These are phyloP conservation scores for Vaccinium corymbosum DNA, from an alignment of 148 eudicot genomes.

Conservation along the genomic window DNA sequence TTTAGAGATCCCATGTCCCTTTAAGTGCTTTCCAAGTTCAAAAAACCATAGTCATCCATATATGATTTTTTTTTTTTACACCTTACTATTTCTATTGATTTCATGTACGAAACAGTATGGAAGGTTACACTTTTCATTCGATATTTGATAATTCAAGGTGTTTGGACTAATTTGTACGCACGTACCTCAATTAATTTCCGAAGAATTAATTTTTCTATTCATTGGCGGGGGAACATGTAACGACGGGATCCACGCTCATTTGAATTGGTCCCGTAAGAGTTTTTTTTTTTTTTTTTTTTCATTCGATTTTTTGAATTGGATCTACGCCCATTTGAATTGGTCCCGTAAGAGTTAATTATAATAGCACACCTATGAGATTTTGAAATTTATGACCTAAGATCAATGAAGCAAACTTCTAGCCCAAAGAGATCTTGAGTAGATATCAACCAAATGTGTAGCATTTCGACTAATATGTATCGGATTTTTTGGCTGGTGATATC, in stretches of 20 bases:
- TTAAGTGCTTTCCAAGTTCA: constrained; percentile 16
- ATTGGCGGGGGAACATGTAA: neutral
- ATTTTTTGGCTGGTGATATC: neutral
- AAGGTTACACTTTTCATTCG: neutral
- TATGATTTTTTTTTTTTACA: neutral
- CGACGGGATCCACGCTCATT: neutral
- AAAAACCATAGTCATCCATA: constrained; percentile 7
- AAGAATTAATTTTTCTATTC: neutral
- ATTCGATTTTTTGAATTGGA: neutral
- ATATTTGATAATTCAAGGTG: neutral
- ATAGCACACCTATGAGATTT: neutral
- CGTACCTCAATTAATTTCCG: neutral
- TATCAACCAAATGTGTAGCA: neutral
- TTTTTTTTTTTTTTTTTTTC: too few relatives aligned
- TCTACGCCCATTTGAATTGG: neutral
- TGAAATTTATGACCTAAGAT: neutral
- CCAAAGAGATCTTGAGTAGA: neutral
- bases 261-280: neutral
- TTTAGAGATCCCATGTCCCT: constrained; percentile 27
- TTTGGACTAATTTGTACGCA: neutral
- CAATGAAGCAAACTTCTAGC: neutral
- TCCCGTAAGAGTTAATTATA: neutral
- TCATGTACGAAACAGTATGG: neutral
- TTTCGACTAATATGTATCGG: neutral
- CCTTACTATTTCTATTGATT: neutral